A percentile compares a stretch with the other conserved stretches of the same genome.
Conservation (phyloP, 2,329 filamentous ascomycete genomes). For the Simplicillium sp. region DNA sequence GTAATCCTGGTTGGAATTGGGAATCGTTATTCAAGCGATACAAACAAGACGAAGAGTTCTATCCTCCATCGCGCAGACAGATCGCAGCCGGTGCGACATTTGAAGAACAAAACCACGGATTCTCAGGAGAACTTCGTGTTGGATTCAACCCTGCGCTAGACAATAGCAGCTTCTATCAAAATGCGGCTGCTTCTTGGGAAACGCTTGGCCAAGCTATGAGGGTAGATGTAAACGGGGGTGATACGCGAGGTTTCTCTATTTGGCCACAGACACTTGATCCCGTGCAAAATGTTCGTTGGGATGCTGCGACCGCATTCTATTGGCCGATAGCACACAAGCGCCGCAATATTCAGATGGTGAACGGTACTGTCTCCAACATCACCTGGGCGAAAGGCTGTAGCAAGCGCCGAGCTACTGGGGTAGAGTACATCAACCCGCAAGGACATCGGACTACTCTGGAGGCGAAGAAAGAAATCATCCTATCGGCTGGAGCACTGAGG, state of each 20-base stretch:
- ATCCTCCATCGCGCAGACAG: slow-evolving; percentile 22
- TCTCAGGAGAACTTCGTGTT: slow-evolving; percentile 22
- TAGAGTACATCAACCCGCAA: slow-evolving; percentile 24
- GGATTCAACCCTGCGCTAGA: slow-evolving; percentile 24
- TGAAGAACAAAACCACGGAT: slow-evolving; percentile 22
- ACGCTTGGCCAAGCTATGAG: slow-evolving; percentile 21
- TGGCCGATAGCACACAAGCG: slow-evolving; percentile 23
- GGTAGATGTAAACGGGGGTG: slow-evolving; percentile 27
- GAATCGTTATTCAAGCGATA: slow-evolving; percentile 34
- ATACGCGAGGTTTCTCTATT: slow-evolving; percentile 24
- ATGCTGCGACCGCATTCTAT: slow-evolving; percentile 31
- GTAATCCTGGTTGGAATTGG: slow-evolving; percentile 36
- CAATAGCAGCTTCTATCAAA: slow-evolving; percentile 20
- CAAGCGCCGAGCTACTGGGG: slow-evolving; percentile 15
- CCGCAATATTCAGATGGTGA: slow-evolving; percentile 27
- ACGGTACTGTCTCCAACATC: slow-evolving; percentile 23
- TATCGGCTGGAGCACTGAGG: slow-evolving; percentile 38
- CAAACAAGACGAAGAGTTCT: slow-evolving; percentile 29
- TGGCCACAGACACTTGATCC: slow-evolving; percentile 30
- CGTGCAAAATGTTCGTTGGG: slow-evolving; percentile 23
- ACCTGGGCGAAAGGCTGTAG: slow-evolving; percentile 14
- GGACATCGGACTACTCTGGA: slow-evolving; percentile 22
- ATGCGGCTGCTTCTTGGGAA: slow-evolving; percentile 21
- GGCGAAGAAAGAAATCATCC: slow-evolving; percentile 35
- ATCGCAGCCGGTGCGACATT: slow-evolving; percentile 22